These are phyloP conservation scores for Fusarium pseudocircinatum DNA, from an alignment of 2,329 filamentous ascomycete genomes.

Conservation along the genomic window DNA sequence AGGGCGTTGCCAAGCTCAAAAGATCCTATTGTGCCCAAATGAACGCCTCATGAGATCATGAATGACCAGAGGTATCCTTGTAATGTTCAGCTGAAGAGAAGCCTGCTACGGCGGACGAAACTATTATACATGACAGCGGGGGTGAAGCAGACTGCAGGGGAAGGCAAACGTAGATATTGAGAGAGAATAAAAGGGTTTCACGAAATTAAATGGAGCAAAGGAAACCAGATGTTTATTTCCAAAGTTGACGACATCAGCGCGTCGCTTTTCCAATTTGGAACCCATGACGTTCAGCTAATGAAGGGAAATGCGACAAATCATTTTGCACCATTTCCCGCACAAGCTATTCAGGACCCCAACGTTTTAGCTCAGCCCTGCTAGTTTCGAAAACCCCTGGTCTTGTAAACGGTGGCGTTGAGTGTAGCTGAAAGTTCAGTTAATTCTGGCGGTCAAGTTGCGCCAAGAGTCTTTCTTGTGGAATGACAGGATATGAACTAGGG, in stretches of 20 bases:
- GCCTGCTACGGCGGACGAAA: not conserved
- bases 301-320: not conserved
- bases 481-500: not conserved
- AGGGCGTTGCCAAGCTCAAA: not conserved
- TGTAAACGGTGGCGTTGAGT: not conserved
- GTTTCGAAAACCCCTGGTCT: not conserved
- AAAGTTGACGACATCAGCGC: not conserved
- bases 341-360: not conserved
- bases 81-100: fast-evolving
- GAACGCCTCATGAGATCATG: not conserved
- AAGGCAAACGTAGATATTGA: not conserved
- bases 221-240: not conserved
- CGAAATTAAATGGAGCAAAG: fast-evolving
- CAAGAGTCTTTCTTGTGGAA: not conserved
- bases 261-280: not conserved
- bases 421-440: not conserved
- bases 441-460: not conserved
- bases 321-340: not conserved
- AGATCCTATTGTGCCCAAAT: not conserved
- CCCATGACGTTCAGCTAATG: not conserved
- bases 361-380: not conserved
- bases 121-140: fast-evolving
- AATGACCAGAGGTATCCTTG: not conserved
- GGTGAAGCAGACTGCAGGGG: not conserved
- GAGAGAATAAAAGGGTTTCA: fast-evolving